Evolutionary conservation across 2,329 filamentous ascomycete species (phyloP).

Genomic region (Pseudopithomyces chartarum): DNA sequence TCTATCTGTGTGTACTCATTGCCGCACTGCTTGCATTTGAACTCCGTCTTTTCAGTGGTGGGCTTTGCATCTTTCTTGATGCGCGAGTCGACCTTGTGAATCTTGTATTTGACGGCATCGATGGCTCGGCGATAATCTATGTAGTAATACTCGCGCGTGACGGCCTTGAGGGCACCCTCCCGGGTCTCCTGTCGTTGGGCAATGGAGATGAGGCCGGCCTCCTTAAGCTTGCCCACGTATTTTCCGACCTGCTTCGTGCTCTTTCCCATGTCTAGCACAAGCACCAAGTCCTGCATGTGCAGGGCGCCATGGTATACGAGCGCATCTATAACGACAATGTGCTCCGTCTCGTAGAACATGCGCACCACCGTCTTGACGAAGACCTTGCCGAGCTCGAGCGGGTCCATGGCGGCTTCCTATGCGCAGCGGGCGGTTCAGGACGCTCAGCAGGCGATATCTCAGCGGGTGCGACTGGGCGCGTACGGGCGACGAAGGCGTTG

Average conservation of each 20-base stretch:
- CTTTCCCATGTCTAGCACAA: constrained; percentile 74
- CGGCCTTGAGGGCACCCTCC: constrained; percentile 79
- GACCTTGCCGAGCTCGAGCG: constrained; percentile 71
- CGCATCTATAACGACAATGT: constrained; percentile 82
- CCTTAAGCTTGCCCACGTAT: constrained; percentile 80
- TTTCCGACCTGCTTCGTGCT: constrained; percentile 92
- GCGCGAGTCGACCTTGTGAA: constrained; percentile 84
- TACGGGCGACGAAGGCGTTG: not conserved
- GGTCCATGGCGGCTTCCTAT: constrained; percentile 41
- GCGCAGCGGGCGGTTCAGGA: not conserved
- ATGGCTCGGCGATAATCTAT: constrained; percentile 94
- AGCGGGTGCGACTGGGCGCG: not conserved
- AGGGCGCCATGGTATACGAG: constrained; percentile 77
- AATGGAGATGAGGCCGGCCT: constrained; percentile 83
- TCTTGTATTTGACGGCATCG: constrained; percentile 93
- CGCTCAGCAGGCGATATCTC: not conserved
- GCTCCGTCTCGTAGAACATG: constrained; percentile 84
- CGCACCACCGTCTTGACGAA: constrained; percentile 86
- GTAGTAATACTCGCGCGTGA: constrained; percentile 92
- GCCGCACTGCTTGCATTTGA: constrained; percentile 79
- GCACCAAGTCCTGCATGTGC: constrained; percentile 84
- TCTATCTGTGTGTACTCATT: constrained; percentile 90
- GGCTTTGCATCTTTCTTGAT: constrained; percentile 84
- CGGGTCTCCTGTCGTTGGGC: constrained; percentile 77
- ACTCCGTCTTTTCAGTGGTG: constrained; percentile 85